Evolutionary conservation across 2,329 filamentous ascomycete genomes (phyloP).

Genomic region (Monilinia aucupariae): DNA sequence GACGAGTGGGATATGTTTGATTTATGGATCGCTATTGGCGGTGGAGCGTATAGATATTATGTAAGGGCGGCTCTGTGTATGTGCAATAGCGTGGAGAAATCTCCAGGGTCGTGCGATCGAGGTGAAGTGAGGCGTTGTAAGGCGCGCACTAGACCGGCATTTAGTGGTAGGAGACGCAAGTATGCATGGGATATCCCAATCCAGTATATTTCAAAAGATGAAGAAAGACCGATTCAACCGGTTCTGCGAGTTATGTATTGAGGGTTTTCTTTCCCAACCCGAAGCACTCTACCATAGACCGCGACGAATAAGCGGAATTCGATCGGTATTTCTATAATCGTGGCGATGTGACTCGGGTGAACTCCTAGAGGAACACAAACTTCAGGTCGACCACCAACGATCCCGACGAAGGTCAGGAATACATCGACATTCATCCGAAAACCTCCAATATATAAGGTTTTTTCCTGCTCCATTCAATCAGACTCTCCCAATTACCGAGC

Average conservation of each 20-base stretch:
- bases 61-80: conserved; percentile 4
- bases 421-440: background rate
- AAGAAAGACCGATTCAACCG: background rate
- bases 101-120: background rate
- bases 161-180: background rate
- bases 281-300: background rate
- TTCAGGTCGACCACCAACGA: background rate
- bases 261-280: no score
- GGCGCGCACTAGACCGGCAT: conserved; percentile 13
- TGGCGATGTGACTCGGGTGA: background rate
- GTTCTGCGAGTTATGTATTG: background rate
- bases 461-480: background rate
- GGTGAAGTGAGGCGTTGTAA: conserved; percentile 12
- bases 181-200: background rate
- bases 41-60: background rate
- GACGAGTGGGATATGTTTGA: conserved; percentile 8
- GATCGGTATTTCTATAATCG: background rate
- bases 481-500: background rate
- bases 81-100: conserved; percentile 6
- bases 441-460: background rate
- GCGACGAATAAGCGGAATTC: background rate
- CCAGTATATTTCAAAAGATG: background rate
- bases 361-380: background rate
- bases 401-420: background rate
- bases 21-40: conserved; percentile 14